Base-by-base conservation (phyloP, 169 alveolate genomes). In the Plasmodium vinckei region DNA sequence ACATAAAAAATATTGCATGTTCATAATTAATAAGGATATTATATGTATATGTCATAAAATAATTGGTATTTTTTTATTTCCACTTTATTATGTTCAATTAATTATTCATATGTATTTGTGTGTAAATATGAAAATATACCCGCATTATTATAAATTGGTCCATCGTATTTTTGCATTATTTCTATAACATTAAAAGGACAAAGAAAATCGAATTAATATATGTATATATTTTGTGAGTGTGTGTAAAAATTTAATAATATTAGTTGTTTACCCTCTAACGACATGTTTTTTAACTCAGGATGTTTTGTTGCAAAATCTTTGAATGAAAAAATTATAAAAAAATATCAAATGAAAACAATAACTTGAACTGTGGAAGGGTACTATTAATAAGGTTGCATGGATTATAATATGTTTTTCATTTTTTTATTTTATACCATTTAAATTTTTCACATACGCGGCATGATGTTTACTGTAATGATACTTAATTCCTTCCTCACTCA, bases 401-500 rank as follows among this genome's bases (percentile, higher is more conserved):
- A 1, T 1, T 21, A 21, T 21, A 21, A 21, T 21, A 1, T 59
- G 21, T 19, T 13, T 67, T 67, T 44, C 7, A 25, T 13, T 25
- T 0, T 63, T 10, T 47, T 47, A 21, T 23, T 47, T 15, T 47
- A 2, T 73, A 92, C 95, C 86, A 63, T 97, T 97, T 64, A 94
- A 90, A 17, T 96, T 97, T 25, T 91, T 93, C 13, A 96, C 98
- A 73, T 97, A 97, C 4, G 97, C 94, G 67, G 96, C 95, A 88
- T 97, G 99, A 72, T 97, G 99, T 67, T 94, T 96, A 25, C 95
- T 95, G 91, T 97, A 95, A 73, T 97, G 99, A 86, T 89, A 94
- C 23, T 95, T 93, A 12, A 97, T 72, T 7, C 97, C 69, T 42
- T 96, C 95, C 53, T 93, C 94, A 13, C 98, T 95, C 27, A 97